Evolutionary conservation across 2,329 filamentous ascomycete species (phyloP).

Genomic region (Curvularia eragrostidis): DNA sequence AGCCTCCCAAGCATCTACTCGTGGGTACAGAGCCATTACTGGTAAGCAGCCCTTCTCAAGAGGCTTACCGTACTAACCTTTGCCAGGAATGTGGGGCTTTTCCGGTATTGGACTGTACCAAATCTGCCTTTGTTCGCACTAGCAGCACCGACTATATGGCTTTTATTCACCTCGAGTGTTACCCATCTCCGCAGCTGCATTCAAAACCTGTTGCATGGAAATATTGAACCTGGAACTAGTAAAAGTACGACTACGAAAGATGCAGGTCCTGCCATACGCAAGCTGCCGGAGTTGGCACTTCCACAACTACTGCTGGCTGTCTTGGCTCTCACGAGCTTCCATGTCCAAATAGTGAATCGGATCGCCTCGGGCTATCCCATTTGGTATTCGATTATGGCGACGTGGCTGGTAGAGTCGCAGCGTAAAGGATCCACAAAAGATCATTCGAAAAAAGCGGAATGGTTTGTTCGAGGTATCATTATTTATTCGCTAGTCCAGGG

Average conservation of each 20-base stretch:
- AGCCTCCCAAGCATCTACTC: conserved; percentile 85
- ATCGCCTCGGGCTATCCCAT: conserved; percentile 86
- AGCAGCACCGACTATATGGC: conserved; percentile 75
- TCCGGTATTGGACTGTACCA: conserved; percentile 86
- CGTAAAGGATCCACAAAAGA: background rate
- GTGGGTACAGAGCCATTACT: conserved; percentile 89
- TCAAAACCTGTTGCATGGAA: conserved; percentile 41
- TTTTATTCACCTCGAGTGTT: conserved; percentile 67
- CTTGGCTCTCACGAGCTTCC: conserved; percentile 79
- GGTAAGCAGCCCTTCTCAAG: conserved; percentile 63
- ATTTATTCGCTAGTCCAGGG: conserved; percentile 86
- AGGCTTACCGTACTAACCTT: conserved; percentile 13
- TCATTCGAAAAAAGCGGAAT: conserved; percentile 15
- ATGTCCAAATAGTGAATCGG: conserved; percentile 92
- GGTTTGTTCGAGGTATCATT: conserved; percentile 62
- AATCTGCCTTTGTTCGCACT: conserved; percentile 90
- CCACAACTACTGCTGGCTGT: conserved; percentile 75
- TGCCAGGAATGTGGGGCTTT: conserved; percentile 82
- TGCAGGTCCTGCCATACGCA: conserved; percentile 12
- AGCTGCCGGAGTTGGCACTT: conserved; percentile 63
- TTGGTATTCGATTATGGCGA: conserved; percentile 84
- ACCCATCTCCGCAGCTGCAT: conserved; percentile 53
- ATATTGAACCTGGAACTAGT: conserved; percentile 24
- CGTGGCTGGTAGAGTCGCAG: conserved; percentile 25
- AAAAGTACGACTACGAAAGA: conserved; percentile 15